These are phyloP conservation scores for Hyphopichia buzzinii DNA, from an alignment of 1,139 yeast species.

Conservation along the genomic window DNA sequence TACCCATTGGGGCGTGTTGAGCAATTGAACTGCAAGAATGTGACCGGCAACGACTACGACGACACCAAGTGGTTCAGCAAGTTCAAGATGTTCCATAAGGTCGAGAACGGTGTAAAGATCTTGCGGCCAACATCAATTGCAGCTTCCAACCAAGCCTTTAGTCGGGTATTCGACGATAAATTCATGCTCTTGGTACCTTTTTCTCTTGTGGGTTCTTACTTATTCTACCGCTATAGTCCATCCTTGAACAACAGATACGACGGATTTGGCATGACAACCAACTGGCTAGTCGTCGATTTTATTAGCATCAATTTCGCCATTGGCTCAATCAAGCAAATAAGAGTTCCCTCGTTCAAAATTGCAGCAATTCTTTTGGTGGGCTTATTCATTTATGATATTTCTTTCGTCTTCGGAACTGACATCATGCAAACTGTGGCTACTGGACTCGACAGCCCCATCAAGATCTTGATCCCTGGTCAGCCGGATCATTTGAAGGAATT, in stretches of 20 bases:
- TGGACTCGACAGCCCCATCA: conserved; percentile 53
- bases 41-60: conserved; percentile 9
- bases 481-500: conserved; percentile 7
- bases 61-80: conserved; percentile 16
- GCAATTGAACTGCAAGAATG: conserved; percentile 2
- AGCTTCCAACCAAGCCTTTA: conserved; percentile 24
- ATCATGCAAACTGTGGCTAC: conserved; percentile 66
- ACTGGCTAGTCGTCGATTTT: conserved; percentile 32
- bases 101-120: conserved; percentile 15
- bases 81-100: conserved; percentile 9
- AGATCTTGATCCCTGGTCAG: conserved; percentile 46
- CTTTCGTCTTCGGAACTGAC: conserved; percentile 62
- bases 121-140: conserved; percentile 17
- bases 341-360: conserved; percentile 39
- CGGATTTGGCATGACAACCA: conserved; percentile 8
- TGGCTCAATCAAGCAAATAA: conserved; percentile 28
- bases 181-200: conserved; percentile 24
- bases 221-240: conserved; percentile 23
- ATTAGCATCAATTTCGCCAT: conserved; percentile 36
- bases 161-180: conserved; percentile 33
- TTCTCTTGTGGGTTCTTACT: conserved; percentile 14
- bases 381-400: conserved; percentile 61
- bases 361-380: conserved; percentile 46
- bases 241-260: conserved; percentile 10
- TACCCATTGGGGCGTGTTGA: conserved; percentile 24